Conservation (phyloP, 1,284 basidiomycete genomes). For the Ceratobasidium papillatum region DNA sequence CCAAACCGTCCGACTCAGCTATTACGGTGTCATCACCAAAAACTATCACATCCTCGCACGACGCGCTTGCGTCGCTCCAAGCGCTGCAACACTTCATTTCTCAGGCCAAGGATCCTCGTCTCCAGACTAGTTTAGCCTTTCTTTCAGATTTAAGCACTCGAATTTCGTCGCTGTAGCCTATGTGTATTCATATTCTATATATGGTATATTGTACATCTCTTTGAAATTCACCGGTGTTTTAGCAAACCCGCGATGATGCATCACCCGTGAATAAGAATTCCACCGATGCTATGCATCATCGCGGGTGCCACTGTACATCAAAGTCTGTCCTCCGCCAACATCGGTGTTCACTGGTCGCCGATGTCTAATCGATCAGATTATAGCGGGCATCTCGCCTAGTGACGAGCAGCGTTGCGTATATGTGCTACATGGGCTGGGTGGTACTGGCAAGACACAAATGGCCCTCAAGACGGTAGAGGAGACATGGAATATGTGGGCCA, state of each 20-base stretch:
- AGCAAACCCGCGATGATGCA: not conserved
- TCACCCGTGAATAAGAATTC: not conserved
- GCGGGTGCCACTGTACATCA: not conserved
- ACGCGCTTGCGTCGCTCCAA: not conserved
- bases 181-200: not conserved
- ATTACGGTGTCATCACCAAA: not conserved
- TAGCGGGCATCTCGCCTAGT: not conserved
- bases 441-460: constrained; percentile 8
- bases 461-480: not conserved
- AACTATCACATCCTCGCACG: not conserved
- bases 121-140: not conserved
- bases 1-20: not conserved
- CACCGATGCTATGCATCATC: not conserved
- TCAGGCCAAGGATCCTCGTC: not conserved
- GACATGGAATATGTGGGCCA: not conserved
- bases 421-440: constrained; percentile 25
- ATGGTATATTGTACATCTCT: not conserved
- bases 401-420: not conserved
- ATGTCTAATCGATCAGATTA: not conserved
- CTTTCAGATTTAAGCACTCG: constrained; percentile 7
- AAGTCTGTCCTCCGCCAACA: constrained; percentile 4
- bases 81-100: not conserved
- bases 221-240: not conserved
- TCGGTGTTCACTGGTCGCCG: not conserved
- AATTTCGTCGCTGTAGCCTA: not conserved